phyloP scores from a whole-genome alignment of 2,329 filamentous ascomycete genomes.

The Pyrenophora tritici-repentis region DNA sequence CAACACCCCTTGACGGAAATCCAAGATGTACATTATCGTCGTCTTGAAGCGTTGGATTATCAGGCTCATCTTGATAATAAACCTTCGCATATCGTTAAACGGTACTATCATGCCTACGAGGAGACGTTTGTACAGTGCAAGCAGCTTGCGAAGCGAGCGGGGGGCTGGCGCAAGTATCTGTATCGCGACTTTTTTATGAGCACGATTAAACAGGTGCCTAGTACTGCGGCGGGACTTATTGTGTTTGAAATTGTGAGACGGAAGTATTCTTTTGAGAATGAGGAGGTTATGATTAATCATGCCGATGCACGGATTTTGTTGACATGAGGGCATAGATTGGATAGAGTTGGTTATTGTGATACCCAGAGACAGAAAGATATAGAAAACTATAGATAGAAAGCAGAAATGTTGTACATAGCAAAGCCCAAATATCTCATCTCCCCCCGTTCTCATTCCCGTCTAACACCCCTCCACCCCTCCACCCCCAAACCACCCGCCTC shows the following conservation, averaged over 20 bases:
- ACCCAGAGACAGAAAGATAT: neutral
- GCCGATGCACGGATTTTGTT: constrained; percentile 75
- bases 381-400: too few species aligned
- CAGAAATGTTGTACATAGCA: too few species aligned
- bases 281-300: constrained; percentile 56
- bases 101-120: constrained; percentile 73
- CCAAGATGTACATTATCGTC: constrained; percentile 73
- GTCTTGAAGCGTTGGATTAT: constrained; percentile 72
- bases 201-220: constrained; percentile 74
- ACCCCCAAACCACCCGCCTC: too few species aligned
- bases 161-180: constrained; percentile 65
- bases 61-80: constrained; percentile 50
- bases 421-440: too few species aligned
- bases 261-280: constrained; percentile 70
- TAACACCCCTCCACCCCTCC: too few species aligned
- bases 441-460: too few species aligned
- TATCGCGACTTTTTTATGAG: constrained; percentile 75
- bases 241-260: constrained; percentile 77
- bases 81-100: constrained; percentile 52
- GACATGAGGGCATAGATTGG: constrained; percentile 22
- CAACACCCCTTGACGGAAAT: constrained; percentile 74
- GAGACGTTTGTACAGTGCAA: constrained; percentile 68
- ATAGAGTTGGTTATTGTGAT: neutral
- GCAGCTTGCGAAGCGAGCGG: constrained; percentile 62
- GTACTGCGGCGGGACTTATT: constrained; percentile 76